phyloP scores from a whole-genome alignment of 78 protist species.

The Dictyostelium capitatum region DNA sequence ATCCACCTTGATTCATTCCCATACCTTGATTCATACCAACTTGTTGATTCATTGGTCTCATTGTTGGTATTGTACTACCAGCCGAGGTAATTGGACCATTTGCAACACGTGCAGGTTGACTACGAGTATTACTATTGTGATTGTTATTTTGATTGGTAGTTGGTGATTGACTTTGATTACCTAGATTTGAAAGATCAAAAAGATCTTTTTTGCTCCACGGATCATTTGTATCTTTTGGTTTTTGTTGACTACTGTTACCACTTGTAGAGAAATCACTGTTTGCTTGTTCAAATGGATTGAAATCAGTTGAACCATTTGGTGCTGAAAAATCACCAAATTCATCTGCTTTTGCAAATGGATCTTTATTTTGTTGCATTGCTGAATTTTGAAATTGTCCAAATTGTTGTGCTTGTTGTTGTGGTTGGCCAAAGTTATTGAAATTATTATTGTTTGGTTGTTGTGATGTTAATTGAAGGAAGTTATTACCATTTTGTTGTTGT shows the following conservation, averaged over 20 bases:
- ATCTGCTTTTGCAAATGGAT: conserved; percentile 68
- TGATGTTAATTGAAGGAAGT: conserved; percentile 28
- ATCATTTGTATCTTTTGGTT: conserved; percentile 27
- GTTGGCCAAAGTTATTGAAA: conserved; percentile 5
- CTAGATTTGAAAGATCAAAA: conserved; percentile 63
- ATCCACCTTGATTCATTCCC: conserved; percentile 43
- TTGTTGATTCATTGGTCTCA: background rate
- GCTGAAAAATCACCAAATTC: conserved; percentile 70
- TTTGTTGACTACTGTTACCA: background rate
- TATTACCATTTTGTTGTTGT: conserved; percentile 24
- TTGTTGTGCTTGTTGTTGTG: conserved; percentile 41
- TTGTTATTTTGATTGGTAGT: conserved; percentile 9
- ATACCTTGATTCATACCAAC: conserved; percentile 36
- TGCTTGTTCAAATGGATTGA: conserved; percentile 81
- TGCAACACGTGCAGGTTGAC: conserved; percentile 45
- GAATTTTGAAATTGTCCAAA: conserved; percentile 37
- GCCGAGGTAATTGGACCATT: conserved; percentile 74
- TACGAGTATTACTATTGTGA: background rate
- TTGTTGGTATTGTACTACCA: conserved; percentile 47
- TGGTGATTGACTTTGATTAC: conserved; percentile 19
- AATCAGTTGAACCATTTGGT: conserved; percentile 19
- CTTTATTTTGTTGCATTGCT: background rate
- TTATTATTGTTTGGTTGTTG: background rate
- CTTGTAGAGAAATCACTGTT: conserved; percentile 39
- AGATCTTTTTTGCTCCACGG: conserved; percentile 78